Conservation (phyloP, 441 rosid species). For the Adansonia gregorii region DNA sequence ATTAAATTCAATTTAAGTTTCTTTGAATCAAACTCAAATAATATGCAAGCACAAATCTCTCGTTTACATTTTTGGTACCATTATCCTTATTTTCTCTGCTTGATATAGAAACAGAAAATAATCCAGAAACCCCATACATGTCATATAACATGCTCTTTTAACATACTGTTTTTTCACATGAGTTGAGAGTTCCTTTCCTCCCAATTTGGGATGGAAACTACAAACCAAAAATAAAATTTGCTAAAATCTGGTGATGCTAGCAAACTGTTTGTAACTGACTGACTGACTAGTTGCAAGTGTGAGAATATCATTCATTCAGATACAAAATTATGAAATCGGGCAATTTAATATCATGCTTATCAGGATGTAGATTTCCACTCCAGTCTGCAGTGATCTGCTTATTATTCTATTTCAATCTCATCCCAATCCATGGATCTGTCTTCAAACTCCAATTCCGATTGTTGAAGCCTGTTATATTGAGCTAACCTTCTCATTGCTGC, state of each 20-base stretch:
- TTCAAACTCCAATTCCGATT: slow-evolving; percentile 36
- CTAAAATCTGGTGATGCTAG: not conserved
- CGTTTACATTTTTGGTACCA: no score
- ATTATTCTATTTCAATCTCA: slow-evolving; percentile 34
- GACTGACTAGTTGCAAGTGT: not conserved
- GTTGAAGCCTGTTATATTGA: slow-evolving; percentile 43
- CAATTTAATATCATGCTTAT: not conserved
- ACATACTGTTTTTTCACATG: not conserved
- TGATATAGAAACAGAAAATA: no score
- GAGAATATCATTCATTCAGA: not conserved
- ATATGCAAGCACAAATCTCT: no score
- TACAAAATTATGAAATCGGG: not conserved
- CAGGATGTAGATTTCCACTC: not conserved
- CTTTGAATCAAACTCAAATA: no score
- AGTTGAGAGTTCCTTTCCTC: not conserved
- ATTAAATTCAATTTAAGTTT: no score
- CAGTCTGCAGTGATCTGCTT: not conserved
- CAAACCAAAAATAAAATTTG: no score
- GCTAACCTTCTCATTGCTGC: slow-evolving; percentile 61
- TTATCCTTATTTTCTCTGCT: no score
- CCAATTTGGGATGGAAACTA: no score
- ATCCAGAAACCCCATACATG: no score
- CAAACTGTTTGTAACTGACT: not conserved
- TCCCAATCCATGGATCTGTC: slow-evolving; percentile 47
- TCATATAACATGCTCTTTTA: no score